Conservation (phyloP, 768 basidiomycete genomes). For the Kwoniella shandongensis region DNA sequence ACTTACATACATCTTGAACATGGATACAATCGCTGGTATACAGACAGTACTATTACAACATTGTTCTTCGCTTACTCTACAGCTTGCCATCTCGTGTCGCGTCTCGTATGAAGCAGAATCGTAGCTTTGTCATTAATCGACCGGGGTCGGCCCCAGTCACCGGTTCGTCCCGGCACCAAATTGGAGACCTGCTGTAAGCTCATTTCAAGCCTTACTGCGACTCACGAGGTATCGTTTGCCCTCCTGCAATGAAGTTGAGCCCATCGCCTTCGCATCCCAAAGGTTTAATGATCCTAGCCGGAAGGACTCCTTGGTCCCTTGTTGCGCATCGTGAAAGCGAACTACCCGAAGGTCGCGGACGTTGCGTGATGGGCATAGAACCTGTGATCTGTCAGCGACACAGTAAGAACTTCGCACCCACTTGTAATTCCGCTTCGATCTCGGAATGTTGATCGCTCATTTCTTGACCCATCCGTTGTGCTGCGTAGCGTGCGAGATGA, state of each 20-base stretch:
- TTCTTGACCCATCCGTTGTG: constrained; percentile 22
- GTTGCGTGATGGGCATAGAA: constrained; percentile 72
- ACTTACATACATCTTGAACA: no score
- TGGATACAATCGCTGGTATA: no score
- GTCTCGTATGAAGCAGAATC: constrained; percentile 67
- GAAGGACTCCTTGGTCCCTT: constrained; percentile 60
- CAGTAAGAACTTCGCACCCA: constrained; percentile 51
- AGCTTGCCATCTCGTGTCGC: constrained; percentile 59
- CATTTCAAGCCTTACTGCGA: neutral
- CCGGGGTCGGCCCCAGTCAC: constrained; percentile 67
- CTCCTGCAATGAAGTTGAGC: constrained; percentile 63
- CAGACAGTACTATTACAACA: neutral
- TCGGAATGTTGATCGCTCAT: constrained; percentile 57
- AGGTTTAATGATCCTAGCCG: constrained; percentile 75
- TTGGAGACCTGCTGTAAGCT: constrained; percentile 61
- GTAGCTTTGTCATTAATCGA: constrained; percentile 59
- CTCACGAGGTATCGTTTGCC: constrained; percentile 60
- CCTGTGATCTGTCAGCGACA: constrained; percentile 3
- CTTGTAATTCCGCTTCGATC: constrained; percentile 72
- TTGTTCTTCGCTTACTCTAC: neutral
- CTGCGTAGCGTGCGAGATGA: constrained; percentile 37
- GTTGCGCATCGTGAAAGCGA: constrained; percentile 59
- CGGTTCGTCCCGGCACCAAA: constrained; percentile 65
- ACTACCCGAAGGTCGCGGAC: constrained; percentile 76
- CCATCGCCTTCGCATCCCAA: constrained; percentile 69